Conservation (phyloP, 1,284 basidiomycete genomes). For the Inonotus hispidus region DNA sequence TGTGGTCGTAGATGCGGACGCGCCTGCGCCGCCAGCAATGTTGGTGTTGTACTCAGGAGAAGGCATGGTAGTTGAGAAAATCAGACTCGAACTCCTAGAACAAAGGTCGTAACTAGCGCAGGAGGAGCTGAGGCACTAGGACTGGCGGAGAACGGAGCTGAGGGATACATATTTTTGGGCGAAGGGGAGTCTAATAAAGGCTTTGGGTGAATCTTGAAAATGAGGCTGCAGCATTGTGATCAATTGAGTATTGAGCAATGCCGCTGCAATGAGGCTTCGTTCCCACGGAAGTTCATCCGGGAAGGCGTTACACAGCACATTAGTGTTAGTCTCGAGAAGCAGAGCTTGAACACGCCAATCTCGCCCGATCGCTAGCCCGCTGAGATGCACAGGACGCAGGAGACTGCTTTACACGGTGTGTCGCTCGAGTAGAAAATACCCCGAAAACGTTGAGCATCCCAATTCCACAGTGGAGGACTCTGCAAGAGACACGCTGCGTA, state of each 20-base stretch:
- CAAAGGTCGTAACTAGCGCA: slow-evolving; percentile 13
- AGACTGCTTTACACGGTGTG: background rate
- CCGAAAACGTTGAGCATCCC: background rate
- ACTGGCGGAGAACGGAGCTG: slow-evolving; percentile 16
- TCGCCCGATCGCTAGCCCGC: slow-evolving; percentile 3
- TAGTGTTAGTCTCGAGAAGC: background rate
- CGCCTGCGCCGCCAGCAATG: slow-evolving; percentile 12
- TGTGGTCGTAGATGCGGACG: slow-evolving; percentile 45
- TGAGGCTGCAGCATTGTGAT: slow-evolving; percentile 16
- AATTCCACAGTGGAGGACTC: background rate
- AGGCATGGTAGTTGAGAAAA: slow-evolving; percentile 13
- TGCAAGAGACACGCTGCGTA: background rate
- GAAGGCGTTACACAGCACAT: slow-evolving; percentile 2
- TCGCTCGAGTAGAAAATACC: background rate
- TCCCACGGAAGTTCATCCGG: slow-evolving; percentile 10
- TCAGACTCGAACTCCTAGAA: slow-evolving; percentile 9
- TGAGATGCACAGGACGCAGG: background rate
- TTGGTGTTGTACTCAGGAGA: slow-evolving; percentile 14
- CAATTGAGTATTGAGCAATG: slow-evolving; percentile 10
- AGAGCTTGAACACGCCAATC: slow-evolving; percentile 11
- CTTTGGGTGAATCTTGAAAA: slow-evolving; percentile 11
- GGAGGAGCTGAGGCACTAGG: slow-evolving; percentile 14
- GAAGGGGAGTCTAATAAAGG: slow-evolving; percentile 7
- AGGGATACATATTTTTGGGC: slow-evolving; percentile 3
- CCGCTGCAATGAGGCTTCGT: slow-evolving; percentile 15